phyloP scores from a whole-genome alignment of 495 filamentous ascomycete species.

The Thermothielavioides terrestris region DNA sequence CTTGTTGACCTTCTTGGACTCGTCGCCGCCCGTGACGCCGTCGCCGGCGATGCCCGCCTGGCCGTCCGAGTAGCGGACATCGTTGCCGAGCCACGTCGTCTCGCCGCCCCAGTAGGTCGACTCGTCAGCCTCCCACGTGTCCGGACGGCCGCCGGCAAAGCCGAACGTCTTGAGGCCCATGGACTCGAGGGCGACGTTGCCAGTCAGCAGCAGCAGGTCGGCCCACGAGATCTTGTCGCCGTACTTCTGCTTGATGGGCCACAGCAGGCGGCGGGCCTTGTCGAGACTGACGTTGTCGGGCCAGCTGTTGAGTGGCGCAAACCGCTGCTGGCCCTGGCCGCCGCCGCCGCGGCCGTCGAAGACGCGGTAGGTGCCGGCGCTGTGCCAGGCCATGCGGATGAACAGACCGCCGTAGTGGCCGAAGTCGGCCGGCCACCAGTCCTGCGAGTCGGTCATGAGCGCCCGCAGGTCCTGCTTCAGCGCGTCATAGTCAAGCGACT shows the following conservation, averaged over 20 bases:
- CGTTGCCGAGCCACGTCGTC: slow-evolving; percentile 61
- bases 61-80: slow-evolving; percentile 52
- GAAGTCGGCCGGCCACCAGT: slow-evolving; percentile 71
- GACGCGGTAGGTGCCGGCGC: slow-evolving; percentile 64
- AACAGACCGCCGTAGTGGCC: slow-evolving; percentile 71
- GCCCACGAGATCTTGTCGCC: slow-evolving; percentile 73
- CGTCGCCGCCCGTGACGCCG: slow-evolving; percentile 40
- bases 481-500: slow-evolving; percentile 58
- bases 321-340: slow-evolving; percentile 62
- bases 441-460: slow-evolving; percentile 67
- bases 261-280: slow-evolving; percentile 67
- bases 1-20: slow-evolving; percentile 37
- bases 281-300: slow-evolving; percentile 68
- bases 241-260: slow-evolving; percentile 77
- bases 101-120: slow-evolving; percentile 67
- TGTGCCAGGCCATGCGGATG: slow-evolving; percentile 72
- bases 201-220: slow-evolving; percentile 57
- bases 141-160: slow-evolving; percentile 59
- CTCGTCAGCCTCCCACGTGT: slow-evolving; percentile 65
- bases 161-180: slow-evolving; percentile 69
- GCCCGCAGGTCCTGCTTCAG: slow-evolving; percentile 60
- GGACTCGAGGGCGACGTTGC: slow-evolving; percentile 65
- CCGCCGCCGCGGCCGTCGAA: slow-evolving; percentile 64
- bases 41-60: slow-evolving; percentile 31
- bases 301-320: slow-evolving; percentile 72